A percentile compares a stretch with the other conserved stretches of the same genome.
Evolutionary conservation across 176 grass and related monocot genomes (phyloP).

Genomic region (Avena insularis): DNA sequence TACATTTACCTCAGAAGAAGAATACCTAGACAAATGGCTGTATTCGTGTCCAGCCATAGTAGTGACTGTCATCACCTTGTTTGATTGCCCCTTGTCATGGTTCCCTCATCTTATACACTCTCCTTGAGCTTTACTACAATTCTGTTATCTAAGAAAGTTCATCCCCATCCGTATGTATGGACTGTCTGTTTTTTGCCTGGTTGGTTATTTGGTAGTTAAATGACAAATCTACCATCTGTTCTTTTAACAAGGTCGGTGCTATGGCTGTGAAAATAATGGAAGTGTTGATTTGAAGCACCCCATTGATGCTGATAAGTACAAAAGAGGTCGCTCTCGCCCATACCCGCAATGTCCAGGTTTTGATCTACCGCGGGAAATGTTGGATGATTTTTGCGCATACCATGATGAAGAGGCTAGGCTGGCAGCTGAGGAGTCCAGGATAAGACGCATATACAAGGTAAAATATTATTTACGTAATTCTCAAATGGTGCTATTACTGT

Average conservation of each 20-base stretch:
- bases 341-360: neutral
- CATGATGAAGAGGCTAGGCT: slow-evolving; percentile 2
- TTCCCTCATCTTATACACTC: neutral
- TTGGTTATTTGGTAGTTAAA: neutral
- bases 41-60: neutral
- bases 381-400: neutral
- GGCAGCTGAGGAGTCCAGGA: neutral
- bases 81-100: neutral
- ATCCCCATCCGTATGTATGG: too few species aligned
- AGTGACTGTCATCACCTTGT: neutral
- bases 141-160: too few species aligned
- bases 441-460: neutral
- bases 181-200: too few species aligned
- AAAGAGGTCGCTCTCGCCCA: neutral
- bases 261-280: neutral
- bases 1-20: neutral
- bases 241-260: slow-evolving; percentile 3
- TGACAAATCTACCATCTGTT: neutral
- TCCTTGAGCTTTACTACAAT: neutral
- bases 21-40: neutral
- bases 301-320: neutral
- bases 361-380: neutral
- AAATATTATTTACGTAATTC: neutral
- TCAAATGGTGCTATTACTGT: neutral
- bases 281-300: slow-evolving; percentile 19